Evolutionary conservation across 2,329 filamentous ascomycete genomes (phyloP).

Genomic region (Xylariaceae sp.): DNA sequence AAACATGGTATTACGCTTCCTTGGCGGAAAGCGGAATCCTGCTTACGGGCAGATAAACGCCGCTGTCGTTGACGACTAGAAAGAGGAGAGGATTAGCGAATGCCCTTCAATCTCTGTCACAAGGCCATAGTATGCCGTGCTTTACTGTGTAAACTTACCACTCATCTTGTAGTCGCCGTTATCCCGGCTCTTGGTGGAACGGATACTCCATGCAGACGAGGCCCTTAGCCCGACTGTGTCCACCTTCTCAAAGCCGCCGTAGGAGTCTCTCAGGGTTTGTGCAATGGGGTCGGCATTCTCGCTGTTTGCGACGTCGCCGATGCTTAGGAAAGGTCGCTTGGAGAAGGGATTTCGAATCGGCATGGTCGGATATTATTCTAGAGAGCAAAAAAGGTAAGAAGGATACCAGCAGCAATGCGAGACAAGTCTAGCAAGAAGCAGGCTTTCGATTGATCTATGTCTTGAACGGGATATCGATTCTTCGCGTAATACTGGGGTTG

Average conservation of each 20-base stretch:
- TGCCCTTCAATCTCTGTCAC: neutral
- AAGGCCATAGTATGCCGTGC: constrained; percentile 10
- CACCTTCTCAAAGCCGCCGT: constrained; percentile 56
- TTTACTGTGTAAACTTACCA: constrained; percentile 48
- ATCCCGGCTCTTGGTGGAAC: constrained; percentile 57
- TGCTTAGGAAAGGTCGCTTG: constrained; percentile 46
- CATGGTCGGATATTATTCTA: constrained; percentile 23
- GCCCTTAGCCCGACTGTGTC: constrained; percentile 60
- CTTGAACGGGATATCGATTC: constrained; percentile 14
- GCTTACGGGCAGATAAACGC: constrained; percentile 85
- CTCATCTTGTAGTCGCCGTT: constrained; percentile 76
- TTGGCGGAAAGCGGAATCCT: constrained; percentile 3
- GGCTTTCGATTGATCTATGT: constrained; percentile 10
- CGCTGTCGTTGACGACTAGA: constrained; percentile 90
- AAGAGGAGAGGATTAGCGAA: constrained; percentile 18
- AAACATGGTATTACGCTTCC: constrained; percentile 17
- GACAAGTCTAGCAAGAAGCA: constrained; percentile 1
- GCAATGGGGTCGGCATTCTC: constrained; percentile 48
- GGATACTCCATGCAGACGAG: constrained; percentile 59
- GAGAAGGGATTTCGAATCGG: constrained; percentile 65
- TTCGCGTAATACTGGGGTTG: constrained; percentile 1
- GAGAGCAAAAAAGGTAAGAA: neutral
- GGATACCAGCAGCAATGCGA: constrained; percentile 6
- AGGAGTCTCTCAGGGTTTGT: constrained; percentile 38
- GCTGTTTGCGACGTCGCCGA: constrained; percentile 42